These are phyloP conservation scores for Kuraishia ogatae DNA, from an alignment of 805 yeast genomes.

Conservation along the genomic window DNA sequence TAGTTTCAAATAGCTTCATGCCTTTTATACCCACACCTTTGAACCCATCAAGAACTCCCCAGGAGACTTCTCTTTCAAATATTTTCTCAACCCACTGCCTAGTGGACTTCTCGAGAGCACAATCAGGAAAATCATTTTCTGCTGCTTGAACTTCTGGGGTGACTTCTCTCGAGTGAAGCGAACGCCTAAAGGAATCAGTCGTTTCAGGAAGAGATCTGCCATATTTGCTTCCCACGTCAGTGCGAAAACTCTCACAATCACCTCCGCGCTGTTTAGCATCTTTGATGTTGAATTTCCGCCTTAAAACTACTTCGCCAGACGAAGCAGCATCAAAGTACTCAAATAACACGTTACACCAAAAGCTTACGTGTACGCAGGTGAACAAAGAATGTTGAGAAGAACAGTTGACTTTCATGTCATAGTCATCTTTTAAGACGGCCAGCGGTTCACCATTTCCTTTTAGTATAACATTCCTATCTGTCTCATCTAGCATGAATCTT, in stretches of 20 bases:
- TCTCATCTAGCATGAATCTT: no score
- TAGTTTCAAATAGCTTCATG: slow-evolving; percentile 37
- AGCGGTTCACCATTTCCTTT: background rate
- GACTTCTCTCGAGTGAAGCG: no score
- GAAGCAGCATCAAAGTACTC: background rate
- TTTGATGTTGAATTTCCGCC: no score
- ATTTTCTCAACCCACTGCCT: background rate
- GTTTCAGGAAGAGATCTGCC: no score
- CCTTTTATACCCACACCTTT: slow-evolving; percentile 55
- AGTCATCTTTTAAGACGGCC: background rate
- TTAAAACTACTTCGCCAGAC: background rate
- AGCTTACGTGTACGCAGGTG: background rate
- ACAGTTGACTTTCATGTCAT: background rate
- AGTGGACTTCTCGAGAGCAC: background rate
- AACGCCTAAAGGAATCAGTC: no score
- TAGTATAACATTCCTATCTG: background rate
- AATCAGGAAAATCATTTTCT: background rate
- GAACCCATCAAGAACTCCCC: slow-evolving; percentile 60
- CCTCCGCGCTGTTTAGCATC: no score
- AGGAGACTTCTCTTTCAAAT: slow-evolving; percentile 13
- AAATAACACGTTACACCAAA: background rate
- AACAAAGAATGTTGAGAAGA: background rate
- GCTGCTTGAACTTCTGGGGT: background rate
- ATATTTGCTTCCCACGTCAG: no score
- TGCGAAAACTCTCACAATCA: no score